A percentile compares a stretch with the other conserved stretches of the same genome.
Conservation (phyloP, 768 basidiomycete genomes). For the Auricularia auricula-judae region DNA sequence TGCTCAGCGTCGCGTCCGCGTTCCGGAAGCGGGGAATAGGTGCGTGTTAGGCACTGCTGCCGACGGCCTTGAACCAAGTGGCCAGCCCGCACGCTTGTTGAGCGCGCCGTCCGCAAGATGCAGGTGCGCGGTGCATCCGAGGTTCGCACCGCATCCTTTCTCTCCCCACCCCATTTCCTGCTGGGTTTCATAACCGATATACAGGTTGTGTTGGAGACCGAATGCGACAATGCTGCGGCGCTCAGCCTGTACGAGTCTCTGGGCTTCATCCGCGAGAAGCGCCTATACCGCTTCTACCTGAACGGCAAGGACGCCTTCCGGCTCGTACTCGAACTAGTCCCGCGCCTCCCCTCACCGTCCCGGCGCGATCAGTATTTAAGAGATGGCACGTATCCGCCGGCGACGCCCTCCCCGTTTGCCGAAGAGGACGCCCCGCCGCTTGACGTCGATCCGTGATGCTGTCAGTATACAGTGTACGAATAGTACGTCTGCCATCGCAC, state of each 20-base stretch:
- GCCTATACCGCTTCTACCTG: conserved; percentile 88
- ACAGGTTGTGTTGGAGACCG: conserved; percentile 91
- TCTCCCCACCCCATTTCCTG: not conserved
- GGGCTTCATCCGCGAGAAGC: conserved; percentile 93
- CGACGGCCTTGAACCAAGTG: conserved; percentile 12
- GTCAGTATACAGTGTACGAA: no score
- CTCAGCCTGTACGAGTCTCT: conserved; percentile 83
- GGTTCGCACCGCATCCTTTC: conserved; percentile 26
- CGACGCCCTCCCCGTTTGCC: not conserved
- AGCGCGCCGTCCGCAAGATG: conserved; percentile 78
- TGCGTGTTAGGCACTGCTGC: conserved; percentile 27
- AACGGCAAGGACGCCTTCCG: conserved; percentile 95
- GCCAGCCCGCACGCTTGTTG: conserved; percentile 76
- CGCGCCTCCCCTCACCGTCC: not conserved
- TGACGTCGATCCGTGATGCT: not conserved
- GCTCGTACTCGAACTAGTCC: conserved; percentile 54
- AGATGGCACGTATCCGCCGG: not conserved
- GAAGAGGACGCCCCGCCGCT: not conserved
- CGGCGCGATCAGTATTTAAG: not conserved
- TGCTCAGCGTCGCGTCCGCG: conserved; percentile 80
- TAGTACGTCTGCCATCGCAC: no score
- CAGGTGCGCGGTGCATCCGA: conserved; percentile 72
- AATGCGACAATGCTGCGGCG: conserved; percentile 84
- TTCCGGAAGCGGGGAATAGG: conserved; percentile 91
- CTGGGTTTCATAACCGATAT: not conserved